These are phyloP conservation scores for Dianthus caryophyllus DNA, from an alignment of 148 eudicot species.

Conservation along the genomic window DNA sequence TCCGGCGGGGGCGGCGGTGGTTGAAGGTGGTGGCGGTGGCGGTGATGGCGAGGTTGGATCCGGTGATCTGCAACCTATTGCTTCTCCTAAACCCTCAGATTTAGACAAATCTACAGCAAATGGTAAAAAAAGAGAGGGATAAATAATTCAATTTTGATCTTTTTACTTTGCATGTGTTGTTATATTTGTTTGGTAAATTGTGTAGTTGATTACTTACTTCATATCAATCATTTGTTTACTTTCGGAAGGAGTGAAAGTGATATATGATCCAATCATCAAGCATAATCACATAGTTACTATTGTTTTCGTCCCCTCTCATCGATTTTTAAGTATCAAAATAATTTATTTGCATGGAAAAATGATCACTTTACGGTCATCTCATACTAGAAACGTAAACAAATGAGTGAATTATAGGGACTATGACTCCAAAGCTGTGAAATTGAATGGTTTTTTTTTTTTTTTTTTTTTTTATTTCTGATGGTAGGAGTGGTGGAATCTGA, in stretches of 20 bases:
- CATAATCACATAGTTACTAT: no score
- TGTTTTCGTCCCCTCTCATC: no score
- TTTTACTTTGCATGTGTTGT: slow-evolving; percentile 23
- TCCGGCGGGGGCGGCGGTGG: slow-evolving; percentile 18
- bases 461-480: not conserved
- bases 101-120: slow-evolving; percentile 42
- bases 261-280: no score
- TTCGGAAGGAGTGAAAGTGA: no score
- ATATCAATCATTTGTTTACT: no score
- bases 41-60: slow-evolving; percentile 35
- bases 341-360: no score
- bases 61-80: slow-evolving; percentile 41
- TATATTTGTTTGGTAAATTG: not conserved
- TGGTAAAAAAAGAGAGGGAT: slow-evolving; percentile 35
- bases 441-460: not conserved
- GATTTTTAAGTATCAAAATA: no score
- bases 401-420: no score
- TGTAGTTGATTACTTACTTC: not conserved
- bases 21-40: slow-evolving; percentile 18
- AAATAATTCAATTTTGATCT: not conserved
- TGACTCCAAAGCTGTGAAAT: not conserved
- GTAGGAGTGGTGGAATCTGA: slow-evolving; percentile 31
- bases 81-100: slow-evolving; percentile 29
- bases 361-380: no score
- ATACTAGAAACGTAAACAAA: no score